These are phyloP conservation scores for Myxozyma neglecta DNA, from an alignment of 805 yeast species.

Conservation along the genomic window DNA sequence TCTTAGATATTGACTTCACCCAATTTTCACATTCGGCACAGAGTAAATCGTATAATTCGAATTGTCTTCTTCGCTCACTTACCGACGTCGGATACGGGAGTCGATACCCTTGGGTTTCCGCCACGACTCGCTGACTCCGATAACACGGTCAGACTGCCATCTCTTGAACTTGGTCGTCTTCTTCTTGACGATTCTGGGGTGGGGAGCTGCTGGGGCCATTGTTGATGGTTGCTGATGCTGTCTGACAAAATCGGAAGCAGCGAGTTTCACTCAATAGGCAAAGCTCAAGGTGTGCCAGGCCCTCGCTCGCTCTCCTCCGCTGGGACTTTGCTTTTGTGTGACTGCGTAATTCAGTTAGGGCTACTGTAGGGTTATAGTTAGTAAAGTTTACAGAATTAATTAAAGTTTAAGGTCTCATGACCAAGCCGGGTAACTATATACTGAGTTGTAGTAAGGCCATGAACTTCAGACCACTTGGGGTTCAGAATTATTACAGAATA, in stretches of 20 bases:
- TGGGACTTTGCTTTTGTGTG: no score
- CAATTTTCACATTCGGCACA: neutral
- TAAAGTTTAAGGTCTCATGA: no score
- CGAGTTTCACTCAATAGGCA: no score
- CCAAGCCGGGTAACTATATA: no score
- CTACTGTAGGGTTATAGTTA: no score
- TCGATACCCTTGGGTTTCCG: conserved; percentile 99
- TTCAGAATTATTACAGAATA: no score
- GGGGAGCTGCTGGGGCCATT: conserved; percentile 96
- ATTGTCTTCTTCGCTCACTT: neutral
- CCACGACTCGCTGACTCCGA: conserved; percentile 98
- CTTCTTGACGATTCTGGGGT: conserved; percentile 99
- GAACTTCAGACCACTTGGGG: no score
- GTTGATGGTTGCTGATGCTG: neutral
- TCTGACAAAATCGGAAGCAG: neutral
- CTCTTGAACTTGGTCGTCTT: conserved; percentile 99
- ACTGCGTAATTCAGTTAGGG: no score
- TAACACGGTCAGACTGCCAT: conserved; percentile 99
- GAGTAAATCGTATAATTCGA: neutral
- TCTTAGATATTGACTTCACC: neutral
- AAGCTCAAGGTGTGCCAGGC: no score
- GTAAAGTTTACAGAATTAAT: no score
- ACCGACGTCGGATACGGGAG: conserved; percentile 94
- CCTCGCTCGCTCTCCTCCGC: no score
- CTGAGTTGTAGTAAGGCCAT: no score